phyloP scores from a whole-genome alignment of 1,139 yeast genomes.

The Suhomyces bolitotheri region DNA sequence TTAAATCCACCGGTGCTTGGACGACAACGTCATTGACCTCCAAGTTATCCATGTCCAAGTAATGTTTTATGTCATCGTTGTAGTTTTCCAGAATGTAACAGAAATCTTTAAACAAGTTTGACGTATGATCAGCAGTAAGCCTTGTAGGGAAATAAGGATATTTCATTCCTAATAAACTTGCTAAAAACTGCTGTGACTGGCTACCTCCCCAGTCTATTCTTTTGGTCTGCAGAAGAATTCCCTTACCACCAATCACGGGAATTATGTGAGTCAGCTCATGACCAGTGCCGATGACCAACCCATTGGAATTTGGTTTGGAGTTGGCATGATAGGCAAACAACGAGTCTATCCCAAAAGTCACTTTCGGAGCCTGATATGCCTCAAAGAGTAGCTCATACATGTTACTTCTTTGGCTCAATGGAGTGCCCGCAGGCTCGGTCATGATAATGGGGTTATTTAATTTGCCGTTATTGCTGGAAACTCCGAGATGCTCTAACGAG shows the following conservation, averaged over 20 bases:
- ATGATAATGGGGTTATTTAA: conserved; percentile 81
- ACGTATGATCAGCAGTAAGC: conserved; percentile 62
- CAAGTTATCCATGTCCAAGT: conserved; percentile 62
- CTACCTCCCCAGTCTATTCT: conserved; percentile 93
- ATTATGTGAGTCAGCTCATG: conserved; percentile 80
- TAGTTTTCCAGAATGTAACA: conserved; percentile 78
- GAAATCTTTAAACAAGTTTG: conserved; percentile 67
- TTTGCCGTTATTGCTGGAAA: conserved; percentile 48
- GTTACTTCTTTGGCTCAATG: conserved; percentile 65
- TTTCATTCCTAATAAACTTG: conserved; percentile 67
- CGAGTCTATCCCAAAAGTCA: conserved; percentile 79
- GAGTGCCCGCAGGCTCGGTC: conserved; percentile 74
- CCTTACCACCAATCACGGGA: conserved; percentile 72
- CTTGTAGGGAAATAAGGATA: conserved; percentile 90
- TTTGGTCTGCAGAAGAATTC: conserved; percentile 67
- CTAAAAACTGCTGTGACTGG: conserved; percentile 64
- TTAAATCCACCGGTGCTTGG: conserved; percentile 73
- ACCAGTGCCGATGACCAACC: conserved; percentile 80
- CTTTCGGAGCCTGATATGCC: conserved; percentile 71
- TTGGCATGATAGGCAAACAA: conserved; percentile 67
- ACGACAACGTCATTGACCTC: conserved; percentile 70
- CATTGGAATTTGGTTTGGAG: conserved; percentile 43
- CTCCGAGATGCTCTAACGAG: conserved; percentile 76
- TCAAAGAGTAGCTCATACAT: conserved; percentile 85
- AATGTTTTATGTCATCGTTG: conserved; percentile 56